These are phyloP conservation scores for Purshia tridentata DNA, from an alignment of 306 rosid species.

Conservation along the genomic window DNA sequence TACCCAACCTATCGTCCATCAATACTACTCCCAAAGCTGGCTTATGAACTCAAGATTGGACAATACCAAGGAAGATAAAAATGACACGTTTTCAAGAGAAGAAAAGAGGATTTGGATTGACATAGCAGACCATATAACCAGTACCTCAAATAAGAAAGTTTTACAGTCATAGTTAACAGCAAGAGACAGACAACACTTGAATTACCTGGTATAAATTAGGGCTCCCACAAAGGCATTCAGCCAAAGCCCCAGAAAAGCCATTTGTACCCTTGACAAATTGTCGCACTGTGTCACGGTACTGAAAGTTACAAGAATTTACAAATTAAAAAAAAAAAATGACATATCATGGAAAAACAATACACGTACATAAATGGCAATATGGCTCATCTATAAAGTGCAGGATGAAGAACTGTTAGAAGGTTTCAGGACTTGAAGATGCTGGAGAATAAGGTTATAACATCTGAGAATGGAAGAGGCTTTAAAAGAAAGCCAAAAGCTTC, in stretches of 20 bases:
- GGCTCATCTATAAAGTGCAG: background rate
- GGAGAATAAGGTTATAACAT: background rate
- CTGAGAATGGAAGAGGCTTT: background rate
- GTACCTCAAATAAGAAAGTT: background rate
- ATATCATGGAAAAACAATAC: slow-evolving; percentile 2
- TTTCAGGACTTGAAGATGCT: background rate
- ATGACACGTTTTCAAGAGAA: background rate
- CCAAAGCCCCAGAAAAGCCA: slow-evolving; percentile 94
- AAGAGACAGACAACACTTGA: slow-evolving; percentile 11
- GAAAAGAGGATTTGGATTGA: background rate
- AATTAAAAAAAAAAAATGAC: slow-evolving; percentile 17
- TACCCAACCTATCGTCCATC: background rate
- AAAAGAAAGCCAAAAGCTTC: background rate
- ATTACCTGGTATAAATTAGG: slow-evolving; percentile 92
- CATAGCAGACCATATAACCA: background rate
- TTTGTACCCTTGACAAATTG: slow-evolving; percentile 91
- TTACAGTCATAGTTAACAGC: background rate
- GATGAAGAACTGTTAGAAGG: background rate
- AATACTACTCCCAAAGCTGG: background rate
- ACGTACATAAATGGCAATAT: background rate
- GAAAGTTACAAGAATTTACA: slow-evolving; percentile 37
- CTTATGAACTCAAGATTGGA: background rate
- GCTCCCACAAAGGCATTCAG: slow-evolving; percentile 93
- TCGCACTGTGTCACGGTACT: slow-evolving; percentile 89
- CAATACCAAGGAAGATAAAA: background rate